Conservation (phyloP, 1,284 basidiomycete genomes). For the Amylostereum chailletii region DNA sequence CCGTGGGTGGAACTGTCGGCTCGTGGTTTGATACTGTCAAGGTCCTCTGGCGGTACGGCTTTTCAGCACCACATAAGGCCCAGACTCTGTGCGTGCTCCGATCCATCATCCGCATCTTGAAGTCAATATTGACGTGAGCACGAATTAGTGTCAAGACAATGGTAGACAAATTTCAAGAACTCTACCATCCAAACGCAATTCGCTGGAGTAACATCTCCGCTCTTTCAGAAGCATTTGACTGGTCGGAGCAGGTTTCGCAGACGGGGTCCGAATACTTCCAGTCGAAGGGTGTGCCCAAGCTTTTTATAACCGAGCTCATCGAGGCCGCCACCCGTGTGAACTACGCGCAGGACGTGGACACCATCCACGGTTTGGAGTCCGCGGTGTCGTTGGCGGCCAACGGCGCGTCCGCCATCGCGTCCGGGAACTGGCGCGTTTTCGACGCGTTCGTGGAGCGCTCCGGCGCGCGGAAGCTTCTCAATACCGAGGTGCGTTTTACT, state of each 20-base stretch:
- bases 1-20: conserved; percentile 29
- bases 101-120: neutral
- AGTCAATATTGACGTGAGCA: neutral
- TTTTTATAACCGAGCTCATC: conserved; percentile 71
- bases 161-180: conserved; percentile 41
- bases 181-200: conserved; percentile 56
- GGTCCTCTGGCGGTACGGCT: conserved; percentile 77
- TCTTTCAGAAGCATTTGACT: conserved; percentile 47
- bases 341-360: conserved; percentile 70
- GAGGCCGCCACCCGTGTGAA: conserved; percentile 85
- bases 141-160: conserved; percentile 46
- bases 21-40: conserved; percentile 72
- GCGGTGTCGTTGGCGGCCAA: conserved; percentile 66
- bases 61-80: conserved; percentile 52
- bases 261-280: conserved; percentile 56
- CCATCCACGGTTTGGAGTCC: conserved; percentile 79
- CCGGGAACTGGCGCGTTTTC: conserved; percentile 87
- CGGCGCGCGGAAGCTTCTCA: conserved; percentile 59
- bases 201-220: conserved; percentile 58
- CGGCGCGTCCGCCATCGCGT: conserved; percentile 60
- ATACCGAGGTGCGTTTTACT: conserved; percentile 46
- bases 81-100: conserved; percentile 41
- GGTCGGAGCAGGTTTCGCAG: conserved; percentile 40
- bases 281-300: conserved; percentile 43
- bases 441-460: conserved; percentile 70